These are phyloP conservation scores for Metarhizium robertsii DNA, from an alignment of 2,329 filamentous ascomycete genomes.

Conservation along the genomic window DNA sequence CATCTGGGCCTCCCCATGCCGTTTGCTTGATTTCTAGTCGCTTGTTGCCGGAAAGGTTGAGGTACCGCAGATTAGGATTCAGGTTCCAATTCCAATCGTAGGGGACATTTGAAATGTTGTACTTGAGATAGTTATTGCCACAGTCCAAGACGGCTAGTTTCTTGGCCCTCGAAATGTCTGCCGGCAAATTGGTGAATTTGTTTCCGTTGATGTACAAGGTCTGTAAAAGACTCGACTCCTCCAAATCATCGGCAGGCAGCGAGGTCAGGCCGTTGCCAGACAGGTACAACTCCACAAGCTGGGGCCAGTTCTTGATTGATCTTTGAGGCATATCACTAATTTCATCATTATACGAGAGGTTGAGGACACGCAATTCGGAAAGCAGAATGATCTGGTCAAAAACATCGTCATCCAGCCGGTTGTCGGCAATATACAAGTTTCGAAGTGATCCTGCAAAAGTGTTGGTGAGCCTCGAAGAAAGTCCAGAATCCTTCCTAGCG, in stretches of 20 bases:
- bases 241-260: conserved; percentile 85
- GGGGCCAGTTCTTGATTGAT: conserved; percentile 80
- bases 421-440: conserved; percentile 84
- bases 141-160: conserved; percentile 89
- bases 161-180: conserved; percentile 88
- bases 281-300: conserved; percentile 84
- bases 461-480: conserved; percentile 68
- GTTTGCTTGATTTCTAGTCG: conserved; percentile 79
- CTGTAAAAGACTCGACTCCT: conserved; percentile 79
- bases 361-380: conserved; percentile 76
- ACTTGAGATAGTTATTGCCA: conserved; percentile 90
- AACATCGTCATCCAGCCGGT: conserved; percentile 86
- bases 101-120: conserved; percentile 97
- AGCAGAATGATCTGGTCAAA: conserved; percentile 85
- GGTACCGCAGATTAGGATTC: conserved; percentile 88
- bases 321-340: conserved; percentile 86
- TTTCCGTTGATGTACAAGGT: conserved; percentile 94
- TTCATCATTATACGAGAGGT: conserved; percentile 83
- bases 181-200: conserved; percentile 92
- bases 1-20: conserved; percentile 32
- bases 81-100: conserved; percentile 99
- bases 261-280: conserved; percentile 92
- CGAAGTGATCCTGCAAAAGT: conserved; percentile 84
- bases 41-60: conserved; percentile 96
- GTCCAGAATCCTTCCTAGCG: conserved; percentile 77